A percentile compares a stretch with the other conserved stretches of the same genome.
Conservation (phyloP, 148 eudicot genomes). For the Diospyros kaki region DNA sequence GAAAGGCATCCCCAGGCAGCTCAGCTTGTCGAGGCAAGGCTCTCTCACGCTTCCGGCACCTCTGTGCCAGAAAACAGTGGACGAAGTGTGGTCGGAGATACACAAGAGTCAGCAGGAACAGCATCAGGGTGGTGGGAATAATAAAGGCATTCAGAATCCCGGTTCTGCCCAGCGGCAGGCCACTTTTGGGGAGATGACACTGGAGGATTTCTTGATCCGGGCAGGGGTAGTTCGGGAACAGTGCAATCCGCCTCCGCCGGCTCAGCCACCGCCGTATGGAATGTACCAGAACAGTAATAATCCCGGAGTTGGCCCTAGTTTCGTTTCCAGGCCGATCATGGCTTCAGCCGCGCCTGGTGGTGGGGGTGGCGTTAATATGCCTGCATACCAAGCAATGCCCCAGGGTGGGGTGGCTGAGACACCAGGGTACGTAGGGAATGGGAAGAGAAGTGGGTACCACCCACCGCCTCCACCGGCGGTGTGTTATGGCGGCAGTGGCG, state of each 20-base stretch:
- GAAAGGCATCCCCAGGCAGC: conserved; percentile 35
- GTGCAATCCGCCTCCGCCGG: conserved; percentile 11
- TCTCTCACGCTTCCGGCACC: conserved; percentile 70
- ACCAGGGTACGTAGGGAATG: conserved; percentile 28
- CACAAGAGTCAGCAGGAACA: conserved; percentile 42
- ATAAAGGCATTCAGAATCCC: conserved; percentile 15
- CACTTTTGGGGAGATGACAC: conserved; percentile 89
- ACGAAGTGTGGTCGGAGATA: conserved; percentile 90
- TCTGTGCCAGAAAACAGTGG: conserved; percentile 70
- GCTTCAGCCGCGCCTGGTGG: neutral
- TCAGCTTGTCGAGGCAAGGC: conserved; percentile 62
- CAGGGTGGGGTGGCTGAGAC: conserved; percentile 34
- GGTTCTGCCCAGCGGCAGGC: conserved; percentile 47
- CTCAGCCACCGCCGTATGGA: conserved; percentile 39
- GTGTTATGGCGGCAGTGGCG: conserved; percentile 45
- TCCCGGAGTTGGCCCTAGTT: conserved; percentile 28
- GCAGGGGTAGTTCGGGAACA: conserved; percentile 88
- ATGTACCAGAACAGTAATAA: conserved; percentile 26
- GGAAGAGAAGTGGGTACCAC: conserved; percentile 38
- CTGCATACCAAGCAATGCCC: conserved; percentile 33
- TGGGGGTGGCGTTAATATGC: conserved; percentile 1
- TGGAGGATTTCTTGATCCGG: conserved; percentile 74
- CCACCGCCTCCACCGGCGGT: conserved; percentile 26
- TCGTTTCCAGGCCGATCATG: conserved; percentile 34
- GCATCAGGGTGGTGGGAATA: conserved; percentile 11